Conservation (phyloP, 768 basidiomycete genomes). For the Mrakia blollopis region DNA sequence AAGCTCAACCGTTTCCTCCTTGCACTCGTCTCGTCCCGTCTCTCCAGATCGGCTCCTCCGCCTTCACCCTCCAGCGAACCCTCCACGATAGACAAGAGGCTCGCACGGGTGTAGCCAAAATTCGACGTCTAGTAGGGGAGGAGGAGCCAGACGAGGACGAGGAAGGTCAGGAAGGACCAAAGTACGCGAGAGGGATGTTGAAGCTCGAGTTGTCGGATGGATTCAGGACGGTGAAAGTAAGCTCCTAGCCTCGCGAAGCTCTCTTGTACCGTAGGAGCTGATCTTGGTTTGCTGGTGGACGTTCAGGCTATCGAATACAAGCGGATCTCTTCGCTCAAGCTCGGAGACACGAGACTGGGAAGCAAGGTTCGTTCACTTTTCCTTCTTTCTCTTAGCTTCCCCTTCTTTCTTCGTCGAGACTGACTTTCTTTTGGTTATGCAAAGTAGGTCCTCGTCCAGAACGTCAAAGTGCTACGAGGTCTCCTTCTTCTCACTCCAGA, state of each 20-base stretch:
- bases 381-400: neutral
- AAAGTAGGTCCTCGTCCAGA: conserved; percentile 21
- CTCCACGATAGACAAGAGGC: conserved; percentile 26
- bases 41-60: conserved; percentile 24
- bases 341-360: neutral
- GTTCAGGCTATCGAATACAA: conserved; percentile 33
- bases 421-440: neutral
- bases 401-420: neutral
- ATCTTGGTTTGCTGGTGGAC: neutral
- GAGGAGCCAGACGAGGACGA: conserved; percentile 23
- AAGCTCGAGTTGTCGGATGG: conserved; percentile 31
- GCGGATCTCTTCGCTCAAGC: conserved; percentile 3
- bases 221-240: conserved; percentile 3
- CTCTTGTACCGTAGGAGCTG: neutral
- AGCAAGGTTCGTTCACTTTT: conserved; percentile 15
- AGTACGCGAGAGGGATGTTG: conserved; percentile 28
- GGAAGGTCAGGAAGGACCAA: conserved; percentile 1
- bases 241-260: neutral
- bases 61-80: conserved; percentile 19
- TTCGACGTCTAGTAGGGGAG: conserved; percentile 18
- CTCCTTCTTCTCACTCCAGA: conserved; percentile 21
- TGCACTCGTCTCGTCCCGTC: neutral
- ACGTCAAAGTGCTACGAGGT: conserved; percentile 27
- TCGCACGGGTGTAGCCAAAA: conserved; percentile 22
- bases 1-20: neutral